Evolutionary conservation across 129 eudicot species (phyloP), one percentile per base, ranked within the genome.

Genomic region (Artemisia argyi): DNA sequence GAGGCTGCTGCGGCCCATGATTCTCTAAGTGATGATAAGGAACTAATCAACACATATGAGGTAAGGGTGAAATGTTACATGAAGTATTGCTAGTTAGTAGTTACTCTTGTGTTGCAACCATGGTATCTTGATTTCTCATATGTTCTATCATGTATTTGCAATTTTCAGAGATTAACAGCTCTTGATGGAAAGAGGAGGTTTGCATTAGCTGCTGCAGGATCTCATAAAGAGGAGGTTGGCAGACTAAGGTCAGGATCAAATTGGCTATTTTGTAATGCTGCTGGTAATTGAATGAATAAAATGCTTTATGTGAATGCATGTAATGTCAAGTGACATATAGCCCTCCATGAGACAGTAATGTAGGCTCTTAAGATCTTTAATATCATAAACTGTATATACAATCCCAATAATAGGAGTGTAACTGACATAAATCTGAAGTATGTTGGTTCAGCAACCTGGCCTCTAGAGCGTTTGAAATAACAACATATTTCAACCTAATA

Each of bases 201-300:
- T 69, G 99, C 99, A 26, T 82, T 95, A 83, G 99, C 97, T 71
- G 90, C 99, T 62, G 99, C 96, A 64, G 86, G 79, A 81, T 90
- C 99, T 76, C 99, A 95, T 80, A 87, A 91, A 81, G 99, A 95
- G 79, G 99, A 95, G 85, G 95, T 86, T 71, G 96, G 91, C 79
- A 84, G 94, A 80, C 76, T 95, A 73, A 95, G 91, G 97, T 94
- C 75, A 75, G 88, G 63, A 80, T 71, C 70, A 61, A n/a, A n/a
- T n/a, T n/a, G n/a, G n/a, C n/a, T n/a, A n/a, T n/a, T n/a, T n/a
- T n/a, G n/a, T n/a, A n/a, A n/a, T n/a, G n/a, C n/a, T n/a, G n/a
- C n/a, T n/a, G n/a, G n/a, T n/a, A n/a, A n/a, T 11, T 51, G 16
- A 54, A 32, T 28, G 16, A 19, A n/a, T 24, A 4, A 44, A 16